Percentiles rank a stretch among this genome's conserved stretches.
These are phyloP conservation scores for Pontederia paniculata DNA, from an alignment of 176 grass and related monocot genomes.

Conservation along the genomic window DNA sequence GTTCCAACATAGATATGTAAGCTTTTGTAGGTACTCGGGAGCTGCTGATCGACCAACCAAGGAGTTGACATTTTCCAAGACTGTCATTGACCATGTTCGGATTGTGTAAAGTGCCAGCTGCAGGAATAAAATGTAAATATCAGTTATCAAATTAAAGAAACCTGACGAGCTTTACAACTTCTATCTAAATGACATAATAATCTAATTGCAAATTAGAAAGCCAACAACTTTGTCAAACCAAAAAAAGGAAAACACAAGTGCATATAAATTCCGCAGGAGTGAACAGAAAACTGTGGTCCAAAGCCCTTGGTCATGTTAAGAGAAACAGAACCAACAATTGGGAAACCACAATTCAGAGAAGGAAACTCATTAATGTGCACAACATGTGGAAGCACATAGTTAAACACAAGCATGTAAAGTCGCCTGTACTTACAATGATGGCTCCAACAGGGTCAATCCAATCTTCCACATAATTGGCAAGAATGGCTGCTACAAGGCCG, in stretches of 20 bases:
- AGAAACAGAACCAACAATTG: too few species aligned
- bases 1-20: constrained; percentile 94
- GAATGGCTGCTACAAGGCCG: constrained; percentile 69
- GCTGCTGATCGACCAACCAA: constrained; percentile 69
- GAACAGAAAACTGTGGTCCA: too few species aligned
- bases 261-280: too few species aligned
- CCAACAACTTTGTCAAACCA: background rate
- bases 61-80: constrained; percentile 84
- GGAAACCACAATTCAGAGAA: too few species aligned
- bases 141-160: too few species aligned
- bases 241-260: too few species aligned
- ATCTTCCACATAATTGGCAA: constrained; percentile 55
- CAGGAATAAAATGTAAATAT: background rate
- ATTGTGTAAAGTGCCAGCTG: constrained; percentile 89
- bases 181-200: too few species aligned
- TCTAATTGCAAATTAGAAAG: background rate
- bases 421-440: constrained; percentile 57
- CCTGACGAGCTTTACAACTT: too few species aligned
- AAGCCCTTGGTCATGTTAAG: too few species aligned
- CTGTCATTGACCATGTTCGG: constrained; percentile 82
- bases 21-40: constrained; percentile 72
- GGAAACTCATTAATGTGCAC: too few species aligned
- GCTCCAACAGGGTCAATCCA: constrained; percentile 93
- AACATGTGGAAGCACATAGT: too few species aligned
- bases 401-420: background rate